phyloP scores from a whole-genome alignment of 176 grass and related monocot species.

The Rhynchospora pubera region DNA sequence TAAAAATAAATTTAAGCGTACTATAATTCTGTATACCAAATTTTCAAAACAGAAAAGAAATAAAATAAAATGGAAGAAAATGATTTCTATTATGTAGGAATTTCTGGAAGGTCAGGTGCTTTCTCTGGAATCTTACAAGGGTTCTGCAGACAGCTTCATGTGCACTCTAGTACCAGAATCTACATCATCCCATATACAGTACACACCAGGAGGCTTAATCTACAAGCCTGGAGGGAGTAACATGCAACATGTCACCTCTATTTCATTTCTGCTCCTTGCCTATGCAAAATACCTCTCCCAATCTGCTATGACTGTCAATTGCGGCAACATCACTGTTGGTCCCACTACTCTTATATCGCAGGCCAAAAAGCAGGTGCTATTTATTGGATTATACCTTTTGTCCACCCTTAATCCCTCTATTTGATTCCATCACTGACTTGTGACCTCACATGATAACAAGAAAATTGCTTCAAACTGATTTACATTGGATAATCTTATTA shows the following conservation, averaged over 20 bases:
- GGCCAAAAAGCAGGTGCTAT: conserved; percentile 65
- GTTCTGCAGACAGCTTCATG: conserved; percentile 71
- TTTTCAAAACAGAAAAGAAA: neutral
- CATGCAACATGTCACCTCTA: conserved; percentile 94
- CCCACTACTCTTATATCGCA: conserved; percentile 45
- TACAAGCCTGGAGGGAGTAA: conserved; percentile 96
- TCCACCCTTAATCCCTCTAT: neutral
- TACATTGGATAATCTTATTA: neutral
- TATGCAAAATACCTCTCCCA: conserved; percentile 84
- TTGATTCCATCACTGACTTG: neutral
- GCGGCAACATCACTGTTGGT: conserved; percentile 55
- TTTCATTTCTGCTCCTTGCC: conserved; percentile 75
- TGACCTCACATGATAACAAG: neutral
- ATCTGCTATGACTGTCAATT: conserved; percentile 70
- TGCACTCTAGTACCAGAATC: conserved; percentile 90
- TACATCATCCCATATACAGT: conserved; percentile 66
- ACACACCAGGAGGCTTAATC: conserved; percentile 74
- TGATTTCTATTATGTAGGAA: conserved; percentile 34
- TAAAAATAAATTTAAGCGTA: neutral
- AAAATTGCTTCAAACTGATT: neutral
- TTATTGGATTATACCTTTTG: neutral
- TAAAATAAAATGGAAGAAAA: neutral
- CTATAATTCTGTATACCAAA: neutral
- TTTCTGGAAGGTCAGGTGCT: conserved; percentile 68
- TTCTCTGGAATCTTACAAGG: conserved; percentile 75